Conservation (phyloP, 1,139 yeast genomes). For the Taphrina pruni region DNA sequence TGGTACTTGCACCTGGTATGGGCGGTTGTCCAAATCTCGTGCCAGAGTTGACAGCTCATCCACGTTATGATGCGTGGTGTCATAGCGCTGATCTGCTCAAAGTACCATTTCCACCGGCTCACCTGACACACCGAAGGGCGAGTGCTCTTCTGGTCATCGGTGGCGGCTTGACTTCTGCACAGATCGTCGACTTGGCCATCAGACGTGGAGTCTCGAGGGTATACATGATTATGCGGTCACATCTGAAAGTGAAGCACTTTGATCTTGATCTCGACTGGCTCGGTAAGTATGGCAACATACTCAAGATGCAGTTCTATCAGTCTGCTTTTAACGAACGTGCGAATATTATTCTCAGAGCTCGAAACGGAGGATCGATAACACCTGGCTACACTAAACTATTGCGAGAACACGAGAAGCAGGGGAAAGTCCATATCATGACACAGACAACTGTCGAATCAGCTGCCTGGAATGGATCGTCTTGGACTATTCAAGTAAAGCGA, state of each 20-base stretch:
- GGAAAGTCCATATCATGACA: constrained; percentile 46
- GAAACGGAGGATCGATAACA: constrained; percentile 60
- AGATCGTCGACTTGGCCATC: constrained; percentile 57
- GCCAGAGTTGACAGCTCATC: constrained; percentile 40
- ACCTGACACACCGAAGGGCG: constrained; percentile 19
- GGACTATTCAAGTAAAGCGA: constrained; percentile 1
- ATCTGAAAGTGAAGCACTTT: constrained; percentile 58
- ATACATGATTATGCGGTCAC: constrained; percentile 55
- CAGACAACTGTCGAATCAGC: constrained; percentile 1
- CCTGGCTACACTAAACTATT: constrained; percentile 57
- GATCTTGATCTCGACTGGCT: constrained; percentile 63
- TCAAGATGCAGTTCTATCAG: constrained; percentile 56
- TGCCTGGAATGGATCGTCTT: neutral
- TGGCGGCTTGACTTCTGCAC: constrained; percentile 61
- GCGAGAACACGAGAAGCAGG: constrained; percentile 52
- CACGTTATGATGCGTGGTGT: constrained; percentile 53
- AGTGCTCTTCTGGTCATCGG: constrained; percentile 56
- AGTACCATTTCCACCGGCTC: constrained; percentile 46
- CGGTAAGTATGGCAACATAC: constrained; percentile 58
- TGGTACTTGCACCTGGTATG: constrained; percentile 51
- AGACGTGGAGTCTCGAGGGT: constrained; percentile 52
- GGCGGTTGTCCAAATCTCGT: constrained; percentile 7
- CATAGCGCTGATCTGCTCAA: constrained; percentile 58
- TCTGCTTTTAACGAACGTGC: constrained; percentile 56
- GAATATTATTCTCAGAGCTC: constrained; percentile 56